Evolutionary conservation across 2,329 filamentous ascomycete species (phyloP).

Genomic region (Truncatella angustata): DNA sequence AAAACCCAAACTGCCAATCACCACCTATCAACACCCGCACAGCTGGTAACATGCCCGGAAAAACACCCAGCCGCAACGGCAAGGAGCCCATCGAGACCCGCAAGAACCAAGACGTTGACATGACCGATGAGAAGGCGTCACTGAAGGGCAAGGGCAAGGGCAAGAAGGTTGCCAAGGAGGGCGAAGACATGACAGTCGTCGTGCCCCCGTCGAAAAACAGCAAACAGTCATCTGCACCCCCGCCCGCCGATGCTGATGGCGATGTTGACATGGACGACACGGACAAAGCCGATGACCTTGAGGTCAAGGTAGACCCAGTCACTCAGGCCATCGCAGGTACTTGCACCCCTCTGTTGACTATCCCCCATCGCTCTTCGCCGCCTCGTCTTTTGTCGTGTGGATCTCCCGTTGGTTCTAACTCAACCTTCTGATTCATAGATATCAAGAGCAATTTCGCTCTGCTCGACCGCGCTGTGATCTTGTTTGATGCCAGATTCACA

Average conservation of each 20-base stretch:
- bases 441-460: constrained; percentile 93
- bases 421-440: constrained; percentile 54
- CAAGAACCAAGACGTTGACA: constrained; percentile 67
- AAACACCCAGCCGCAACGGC: constrained; percentile 71
- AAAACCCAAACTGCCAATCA: constrained; percentile 1
- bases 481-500: constrained; percentile 94
- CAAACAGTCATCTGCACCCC: constrained; percentile 55
- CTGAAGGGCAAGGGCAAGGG: constrained; percentile 65
- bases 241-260: constrained; percentile 60
- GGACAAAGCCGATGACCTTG: constrained; percentile 47
- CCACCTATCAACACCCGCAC: constrained; percentile 20
- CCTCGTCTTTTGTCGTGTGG: background rate
- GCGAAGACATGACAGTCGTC: constrained; percentile 78
- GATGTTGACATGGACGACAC: constrained; percentile 70
- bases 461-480: constrained; percentile 84
- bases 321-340: constrained; percentile 60
- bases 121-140: constrained; percentile 61
- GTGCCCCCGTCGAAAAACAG: constrained; percentile 69
- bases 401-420: background rate
- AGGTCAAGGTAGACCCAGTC: constrained; percentile 59
- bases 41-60: constrained; percentile 58
- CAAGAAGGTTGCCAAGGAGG: constrained; percentile 64
- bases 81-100: constrained; percentile 68
- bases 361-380: background rate
- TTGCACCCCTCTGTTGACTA: constrained; percentile 8